Conservation (phyloP, 192 early-diverging fungal genomes). For the Obelidium mucronatum region DNA sequence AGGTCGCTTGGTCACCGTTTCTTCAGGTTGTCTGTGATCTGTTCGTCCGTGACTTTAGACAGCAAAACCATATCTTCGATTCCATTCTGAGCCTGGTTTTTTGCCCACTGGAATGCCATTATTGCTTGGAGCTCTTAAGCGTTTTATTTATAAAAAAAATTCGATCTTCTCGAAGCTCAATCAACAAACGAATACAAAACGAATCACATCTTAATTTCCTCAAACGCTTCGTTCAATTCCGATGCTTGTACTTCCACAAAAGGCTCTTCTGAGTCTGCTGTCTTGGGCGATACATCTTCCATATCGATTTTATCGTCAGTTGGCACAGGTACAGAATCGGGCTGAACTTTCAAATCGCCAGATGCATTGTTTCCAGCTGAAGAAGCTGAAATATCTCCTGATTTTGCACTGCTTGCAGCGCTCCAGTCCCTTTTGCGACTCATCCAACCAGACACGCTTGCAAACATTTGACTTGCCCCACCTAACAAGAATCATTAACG, state of each 20-base stretch:
- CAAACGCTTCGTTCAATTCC: not conserved
- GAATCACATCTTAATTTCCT: slow-evolving; percentile 1
- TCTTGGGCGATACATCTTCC: not conserved
- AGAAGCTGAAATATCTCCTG: not conserved
- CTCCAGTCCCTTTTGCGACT: slow-evolving; percentile 1
- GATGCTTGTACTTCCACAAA: not conserved
- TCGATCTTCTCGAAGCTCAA: not conserved
- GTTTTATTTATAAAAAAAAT: slow-evolving; percentile 12
- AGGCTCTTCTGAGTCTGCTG: not conserved
- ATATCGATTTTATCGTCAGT: not conserved
- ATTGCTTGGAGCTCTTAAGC: not conserved
- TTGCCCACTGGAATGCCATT: slow-evolving; percentile 35
- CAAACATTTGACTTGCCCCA: slow-evolving; percentile 31
- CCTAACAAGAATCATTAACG: not conserved
- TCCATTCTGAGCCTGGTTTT: slow-evolving; percentile 40
- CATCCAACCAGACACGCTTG: slow-evolving; percentile 34
- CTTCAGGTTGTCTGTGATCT: slow-evolving; percentile 91
- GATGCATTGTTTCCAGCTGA: not conserved
- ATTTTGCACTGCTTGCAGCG: not conserved
- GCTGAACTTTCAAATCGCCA: not conserved
- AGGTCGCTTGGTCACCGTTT: slow-evolving; percentile 85
- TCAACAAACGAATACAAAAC: not conserved
- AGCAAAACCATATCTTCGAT: slow-evolving; percentile 88
- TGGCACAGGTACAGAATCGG: not conserved
- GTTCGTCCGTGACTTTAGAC: slow-evolving; percentile 89